These are phyloP conservation scores for Dactylella cylindrospora DNA, from an alignment of 2,329 filamentous ascomycete species.

Conservation along the genomic window DNA sequence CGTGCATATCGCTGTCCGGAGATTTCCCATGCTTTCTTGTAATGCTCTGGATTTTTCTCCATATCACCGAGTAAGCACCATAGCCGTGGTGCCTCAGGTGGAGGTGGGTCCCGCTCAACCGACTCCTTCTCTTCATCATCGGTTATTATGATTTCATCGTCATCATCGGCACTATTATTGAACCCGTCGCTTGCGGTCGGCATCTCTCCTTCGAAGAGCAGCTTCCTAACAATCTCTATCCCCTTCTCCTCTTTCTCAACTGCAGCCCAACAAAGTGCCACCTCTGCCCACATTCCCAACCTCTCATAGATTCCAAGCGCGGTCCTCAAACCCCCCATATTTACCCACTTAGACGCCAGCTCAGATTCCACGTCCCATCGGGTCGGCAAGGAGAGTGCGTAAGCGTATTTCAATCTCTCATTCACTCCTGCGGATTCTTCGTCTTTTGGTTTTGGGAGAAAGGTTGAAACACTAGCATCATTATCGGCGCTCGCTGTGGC, in stretches of 20 bases:
- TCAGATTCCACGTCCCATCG: conserved; percentile 94
- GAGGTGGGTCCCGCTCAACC: conserved; percentile 64
- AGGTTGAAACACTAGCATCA: conserved; percentile 54
- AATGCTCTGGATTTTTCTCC: conserved; percentile 71
- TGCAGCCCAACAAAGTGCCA: conserved; percentile 80
- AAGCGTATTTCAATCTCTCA: conserved; percentile 78
- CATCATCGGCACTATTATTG: conserved; percentile 57
- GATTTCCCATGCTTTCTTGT: conserved; percentile 83
- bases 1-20: conserved; percentile 78
- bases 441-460: conserved; percentile 59
- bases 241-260: conserved; percentile 83
- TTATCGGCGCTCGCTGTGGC: conserved; percentile 64
- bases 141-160: conserved; percentile 61
- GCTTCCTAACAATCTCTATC: conserved; percentile 70
- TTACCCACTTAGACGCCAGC: conserved; percentile 87
- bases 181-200: conserved; percentile 52
- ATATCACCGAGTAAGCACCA: conserved; percentile 94
- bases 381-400: conserved; percentile 78
- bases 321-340: conserved; percentile 80
- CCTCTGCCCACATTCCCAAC: conserved; percentile 90
- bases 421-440: conserved; percentile 77
- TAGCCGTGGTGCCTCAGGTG: conserved; percentile 78
- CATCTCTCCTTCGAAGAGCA: conserved; percentile 66
- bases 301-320: conserved; percentile 95
- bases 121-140: conserved; percentile 58